These are phyloP conservation scores for Lepidium africanum DNA, from an alignment of 345 rosid species.

Conservation along the genomic window DNA sequence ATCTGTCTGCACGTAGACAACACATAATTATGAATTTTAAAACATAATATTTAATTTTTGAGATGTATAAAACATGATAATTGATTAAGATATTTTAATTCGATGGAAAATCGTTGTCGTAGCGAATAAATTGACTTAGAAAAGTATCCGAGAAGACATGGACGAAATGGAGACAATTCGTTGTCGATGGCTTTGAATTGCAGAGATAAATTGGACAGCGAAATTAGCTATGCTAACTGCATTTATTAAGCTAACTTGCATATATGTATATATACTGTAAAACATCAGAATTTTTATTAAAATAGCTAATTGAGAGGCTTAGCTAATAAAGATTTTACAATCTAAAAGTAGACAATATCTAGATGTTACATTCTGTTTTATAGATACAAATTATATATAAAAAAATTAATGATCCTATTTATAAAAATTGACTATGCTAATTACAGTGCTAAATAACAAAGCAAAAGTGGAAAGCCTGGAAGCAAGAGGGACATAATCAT, in stretches of 20 bases:
- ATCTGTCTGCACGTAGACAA: neutral
- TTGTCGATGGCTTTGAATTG: neutral
- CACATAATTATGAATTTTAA: neutral
- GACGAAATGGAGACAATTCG: neutral
- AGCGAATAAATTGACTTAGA: neutral
- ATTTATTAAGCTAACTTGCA: neutral
- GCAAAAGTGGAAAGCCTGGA: neutral
- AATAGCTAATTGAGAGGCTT: no score
- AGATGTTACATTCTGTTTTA: no score
- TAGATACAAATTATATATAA: no score
- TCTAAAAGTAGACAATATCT: no score
- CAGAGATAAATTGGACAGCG: neutral
- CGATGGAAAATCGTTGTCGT: neutral
- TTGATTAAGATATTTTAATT: neutral
- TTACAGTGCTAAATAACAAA: neutral
- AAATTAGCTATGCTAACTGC: neutral
- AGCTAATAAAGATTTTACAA: no score
- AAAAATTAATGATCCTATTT: no score
- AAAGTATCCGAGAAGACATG: neutral
- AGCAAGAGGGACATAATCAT: conserved; percentile 1
- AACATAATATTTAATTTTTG: neutral
- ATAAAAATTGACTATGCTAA: neutral
- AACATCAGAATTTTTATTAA: no score
- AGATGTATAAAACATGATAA: neutral
- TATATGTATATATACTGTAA: no score